phyloP scores from a whole-genome alignment of 2,329 filamentous ascomycete species.

The Diaporthe caulivora region DNA sequence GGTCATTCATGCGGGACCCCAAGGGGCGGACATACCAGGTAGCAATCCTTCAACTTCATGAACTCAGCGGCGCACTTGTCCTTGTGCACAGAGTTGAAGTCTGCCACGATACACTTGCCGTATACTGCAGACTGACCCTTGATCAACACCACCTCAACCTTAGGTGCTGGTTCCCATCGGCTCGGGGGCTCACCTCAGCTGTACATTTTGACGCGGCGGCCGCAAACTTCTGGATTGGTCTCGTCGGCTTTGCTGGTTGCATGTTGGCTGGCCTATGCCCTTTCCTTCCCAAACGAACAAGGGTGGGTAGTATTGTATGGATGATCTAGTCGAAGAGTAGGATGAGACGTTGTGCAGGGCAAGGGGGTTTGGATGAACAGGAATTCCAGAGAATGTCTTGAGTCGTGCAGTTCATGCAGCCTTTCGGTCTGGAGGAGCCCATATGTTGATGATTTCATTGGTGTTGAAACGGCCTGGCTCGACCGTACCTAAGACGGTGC shows the following conservation, averaged over 20 bases:
- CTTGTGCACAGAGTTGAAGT: conserved; percentile 91
- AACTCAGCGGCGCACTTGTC: conserved; percentile 93
- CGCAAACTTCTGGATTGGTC: conserved; percentile 69
- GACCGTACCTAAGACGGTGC: conserved; percentile 9
- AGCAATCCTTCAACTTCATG: conserved; percentile 86
- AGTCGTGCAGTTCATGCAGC: conserved; percentile 29
- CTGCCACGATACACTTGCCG: conserved; percentile 89
- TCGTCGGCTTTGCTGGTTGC: conserved; percentile 47
- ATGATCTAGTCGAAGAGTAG: background rate
- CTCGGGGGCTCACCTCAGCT: conserved; percentile 58
- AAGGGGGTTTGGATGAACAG: background rate
- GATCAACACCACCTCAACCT: background rate
- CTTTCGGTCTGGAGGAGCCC: conserved; percentile 6
- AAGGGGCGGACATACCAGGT: conserved; percentile 70
- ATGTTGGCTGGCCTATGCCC: conserved; percentile 24
- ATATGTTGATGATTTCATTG: conserved; percentile 28
- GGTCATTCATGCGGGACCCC: background rate
- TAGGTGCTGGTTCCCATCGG: background rate
- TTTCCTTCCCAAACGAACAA: background rate
- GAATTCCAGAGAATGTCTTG: background rate
- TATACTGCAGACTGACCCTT: conserved; percentile 79
- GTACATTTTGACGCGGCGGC: conserved; percentile 67
- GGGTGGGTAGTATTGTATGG: background rate
- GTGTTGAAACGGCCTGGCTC: conserved; percentile 17
- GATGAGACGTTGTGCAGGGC: background rate